Evolutionary conservation across 2,329 filamentous ascomycete species (phyloP), one percentile per base, ranked within the genome.

Genomic region (Calonectria honghensis): DNA sequence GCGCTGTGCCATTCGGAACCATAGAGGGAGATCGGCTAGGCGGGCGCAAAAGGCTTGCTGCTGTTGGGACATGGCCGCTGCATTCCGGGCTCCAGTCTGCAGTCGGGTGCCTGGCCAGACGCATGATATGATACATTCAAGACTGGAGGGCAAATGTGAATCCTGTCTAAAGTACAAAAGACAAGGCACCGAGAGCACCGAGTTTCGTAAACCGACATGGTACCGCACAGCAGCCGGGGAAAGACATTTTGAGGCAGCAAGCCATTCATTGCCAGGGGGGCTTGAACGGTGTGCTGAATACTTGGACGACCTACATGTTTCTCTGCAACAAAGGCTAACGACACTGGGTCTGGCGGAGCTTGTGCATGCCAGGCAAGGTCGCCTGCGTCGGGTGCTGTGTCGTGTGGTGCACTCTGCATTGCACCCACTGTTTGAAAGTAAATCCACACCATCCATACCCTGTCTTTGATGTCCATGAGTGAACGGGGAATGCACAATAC

Each of bases 1-100:
- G 73, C 52, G 72, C 70, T 68, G 66, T 74, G 59, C 73, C 71
- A 73, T 68, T 41, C 39, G 32, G 69, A 61, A 54, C 68, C 69
- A 67, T 57, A 61, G 63, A 71, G 50, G 73, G 51, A 70, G 57
- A 50, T 65, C 63, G 37, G 63, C 41, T 69, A 75, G 67, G 68
- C 78, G 63, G 72, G 73, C 71, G 74, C 66, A 51, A 59, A 39
- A 65, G 48, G 71, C 78, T 75, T 78, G 52, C 45, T 65, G 67
- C 75, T 77, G 76, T 72, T 79, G 51, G 71, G 73, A 74, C 75
- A 72, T 57, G 73, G 70, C 75, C 70, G 50, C 64, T 71, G 71
- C 74, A 79, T 73, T 73, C 78, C 70, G 72, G 51, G 61, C 59
- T 69, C 74, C 67, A 75, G 75, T 73, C 76, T 76, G 59, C 70